Base-by-base conservation (phyloP, 257 asterid species). In the Solanum medicagineum region DNA sequence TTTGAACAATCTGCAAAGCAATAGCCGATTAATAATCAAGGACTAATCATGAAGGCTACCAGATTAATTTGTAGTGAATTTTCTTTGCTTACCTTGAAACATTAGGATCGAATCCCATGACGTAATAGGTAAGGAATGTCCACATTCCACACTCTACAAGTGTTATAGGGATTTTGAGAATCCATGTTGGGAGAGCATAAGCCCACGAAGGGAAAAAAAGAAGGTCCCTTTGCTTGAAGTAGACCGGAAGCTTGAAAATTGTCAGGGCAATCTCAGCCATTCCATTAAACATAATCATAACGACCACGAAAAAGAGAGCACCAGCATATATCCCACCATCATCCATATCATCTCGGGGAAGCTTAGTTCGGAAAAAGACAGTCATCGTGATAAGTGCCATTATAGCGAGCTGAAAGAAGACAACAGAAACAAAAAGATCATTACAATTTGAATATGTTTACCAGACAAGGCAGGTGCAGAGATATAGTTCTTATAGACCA, bases 91-190 rank as follows among this genome's bases (percentile, higher is more conserved):
- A 93, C 97, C 97, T 93, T 80, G 90, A 90, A 6, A 91, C 86
- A 45, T 93, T 92, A 0, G 97, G 97, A 90, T 93, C 97, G 59
- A 92, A 93, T 24, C 95, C 97, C 8, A 93, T 90, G 10, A 91
- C 93, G 22, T 92, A 93, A 85, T 92, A 93, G 29, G 95, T 92
- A 83, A 91, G 29, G 56, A 90, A 85, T 32, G 90, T 87, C 95
- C 94, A 92, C 63, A 92, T 84, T 1, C 83, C 92, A 5, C 89
- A 93, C 87, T 93, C 97, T 13, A 90, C 12, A 24, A 92, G 85
- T 24, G 93, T 88, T 24, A 89, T 16, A 4, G 96, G 96, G 53
- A 93, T 89, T 81, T 91, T 93, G 83, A 93, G 85, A 57, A 93
- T 45, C 96, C 96, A 93, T 1, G 94, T 57, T 32, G 96, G 96